phyloP scores from a whole-genome alignment of 2,329 filamentous ascomycete genomes.

The Amylocarpus encephaloides region DNA sequence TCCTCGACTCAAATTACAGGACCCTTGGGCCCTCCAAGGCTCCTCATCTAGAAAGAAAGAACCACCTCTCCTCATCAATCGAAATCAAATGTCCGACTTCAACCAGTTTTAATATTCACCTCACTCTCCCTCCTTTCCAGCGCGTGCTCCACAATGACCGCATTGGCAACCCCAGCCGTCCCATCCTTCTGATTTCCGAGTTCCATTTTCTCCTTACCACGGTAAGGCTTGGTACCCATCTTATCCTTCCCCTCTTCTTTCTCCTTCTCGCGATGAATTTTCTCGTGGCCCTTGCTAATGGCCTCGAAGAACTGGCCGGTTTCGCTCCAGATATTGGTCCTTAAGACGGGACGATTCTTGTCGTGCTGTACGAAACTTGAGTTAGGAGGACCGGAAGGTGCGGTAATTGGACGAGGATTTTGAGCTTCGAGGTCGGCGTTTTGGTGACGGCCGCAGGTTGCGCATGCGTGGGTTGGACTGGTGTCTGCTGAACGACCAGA shows the following conservation, averaged over 20 bases:
- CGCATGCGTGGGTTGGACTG: neutral
- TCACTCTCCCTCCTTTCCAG: slow-evolving; percentile 12
- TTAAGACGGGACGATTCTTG: neutral
- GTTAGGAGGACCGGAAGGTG: neutral
- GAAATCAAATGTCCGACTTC: neutral
- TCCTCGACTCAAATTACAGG: too few relatives aligned
- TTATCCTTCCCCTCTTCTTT: slow-evolving; percentile 8
- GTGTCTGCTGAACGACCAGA: neutral
- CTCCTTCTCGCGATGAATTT: neutral
- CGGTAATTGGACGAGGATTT: neutral
- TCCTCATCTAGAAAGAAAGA: too few relatives aligned
- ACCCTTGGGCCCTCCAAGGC: too few relatives aligned
- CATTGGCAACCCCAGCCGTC: neutral
- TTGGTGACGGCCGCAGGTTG: neutral
- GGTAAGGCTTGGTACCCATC: slow-evolving; percentile 20
- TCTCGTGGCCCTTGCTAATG: neutral
- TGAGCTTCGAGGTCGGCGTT: slow-evolving; percentile 8
- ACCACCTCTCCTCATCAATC: too few relatives aligned
- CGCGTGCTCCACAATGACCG: slow-evolving; percentile 8
- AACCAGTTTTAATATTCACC: neutral
- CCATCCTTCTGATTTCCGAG: slow-evolving; percentile 5
- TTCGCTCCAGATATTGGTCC: slow-evolving; percentile 8
- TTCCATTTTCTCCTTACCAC: slow-evolving; percentile 19
- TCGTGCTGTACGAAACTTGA: neutral
- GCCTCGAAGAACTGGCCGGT: neutral